Percentiles rank a stretch among this genome's conserved stretches.
These are phyloP conservation scores for Xylaria sp. DNA, from an alignment of 2,329 filamentous ascomycete genomes.

Conservation along the genomic window DNA sequence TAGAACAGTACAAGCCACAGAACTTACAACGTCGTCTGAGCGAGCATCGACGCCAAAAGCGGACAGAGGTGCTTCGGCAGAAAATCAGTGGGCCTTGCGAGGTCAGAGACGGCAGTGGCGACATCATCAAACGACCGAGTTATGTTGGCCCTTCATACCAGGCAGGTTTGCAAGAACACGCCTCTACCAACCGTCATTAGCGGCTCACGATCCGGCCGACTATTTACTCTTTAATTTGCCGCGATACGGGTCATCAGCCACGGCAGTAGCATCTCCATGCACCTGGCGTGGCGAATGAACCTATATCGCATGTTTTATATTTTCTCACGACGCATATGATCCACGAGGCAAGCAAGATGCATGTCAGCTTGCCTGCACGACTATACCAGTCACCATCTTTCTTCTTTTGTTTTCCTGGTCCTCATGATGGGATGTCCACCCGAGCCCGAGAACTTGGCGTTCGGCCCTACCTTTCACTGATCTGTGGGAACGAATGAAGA, in stretches of 20 bases:
- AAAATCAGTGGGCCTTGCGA: slow-evolving; percentile 57
- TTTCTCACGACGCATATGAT: slow-evolving; percentile 20
- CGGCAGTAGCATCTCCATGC: neutral
- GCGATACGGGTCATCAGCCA: neutral
- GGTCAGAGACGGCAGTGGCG: slow-evolving; percentile 53
- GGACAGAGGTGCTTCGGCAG: slow-evolving; percentile 52
- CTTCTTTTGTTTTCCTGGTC: neutral
- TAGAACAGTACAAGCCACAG: slow-evolving; percentile 46
- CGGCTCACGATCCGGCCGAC: neutral
- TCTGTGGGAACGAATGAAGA: neutral
- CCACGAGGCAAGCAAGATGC: slow-evolving; percentile 16
- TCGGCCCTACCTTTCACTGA: slow-evolving; percentile 11
- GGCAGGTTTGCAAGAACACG: neutral
- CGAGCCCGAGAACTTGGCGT: neutral
- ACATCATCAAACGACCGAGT: slow-evolving; percentile 46
- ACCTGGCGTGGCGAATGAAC: neutral
- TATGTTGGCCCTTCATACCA: slow-evolving; percentile 35
- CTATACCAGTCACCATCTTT: slow-evolving; percentile 1
- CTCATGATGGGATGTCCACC: neutral
- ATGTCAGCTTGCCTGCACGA: slow-evolving; percentile 2
- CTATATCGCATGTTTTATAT: neutral
- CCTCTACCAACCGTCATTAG: neutral
- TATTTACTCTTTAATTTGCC: no score
- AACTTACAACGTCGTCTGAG: slow-evolving; percentile 51
- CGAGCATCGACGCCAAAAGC: slow-evolving; percentile 54